Evolutionary conservation across 345 rosid species (phyloP).

Genomic region (Dipteronia sinensis): DNA sequence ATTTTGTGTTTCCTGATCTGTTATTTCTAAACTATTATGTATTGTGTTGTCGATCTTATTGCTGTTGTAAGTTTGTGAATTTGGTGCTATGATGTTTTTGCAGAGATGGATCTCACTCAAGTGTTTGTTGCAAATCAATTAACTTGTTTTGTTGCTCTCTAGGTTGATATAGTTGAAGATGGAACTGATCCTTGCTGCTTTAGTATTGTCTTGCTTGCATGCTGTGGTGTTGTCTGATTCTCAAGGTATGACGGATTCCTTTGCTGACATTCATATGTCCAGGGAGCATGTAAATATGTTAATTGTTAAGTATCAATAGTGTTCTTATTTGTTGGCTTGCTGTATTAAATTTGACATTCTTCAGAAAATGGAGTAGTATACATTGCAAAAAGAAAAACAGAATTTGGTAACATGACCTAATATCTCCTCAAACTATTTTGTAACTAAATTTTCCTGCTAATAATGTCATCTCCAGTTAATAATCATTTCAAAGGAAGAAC

Average conservation of each 20-base stretch:
- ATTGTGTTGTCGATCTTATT: neutral
- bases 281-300: neutral
- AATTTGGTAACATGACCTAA: neutral
- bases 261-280: neutral
- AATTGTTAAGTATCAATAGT: neutral
- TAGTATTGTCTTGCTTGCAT: constrained; percentile 51
- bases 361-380: neutral
- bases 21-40: neutral
- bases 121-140: constrained; percentile 10
- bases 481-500: neutral
- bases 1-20: neutral
- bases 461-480: neutral
- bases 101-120: constrained; percentile 25
- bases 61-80: constrained; percentile 1
- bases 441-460: neutral
- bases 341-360: constrained; percentile 1
- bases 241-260: constrained; percentile 60
- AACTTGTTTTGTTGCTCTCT: constrained; percentile 17
- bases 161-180: constrained; percentile 50
- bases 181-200: constrained; percentile 46
- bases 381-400: neutral
- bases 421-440: neutral
- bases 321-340: neutral
- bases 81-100: constrained; percentile 8
- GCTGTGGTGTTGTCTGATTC: constrained; percentile 57